Evolutionary conservation across 169 alveolate species (phyloP).

Genomic region (Cryptosporidium sp.): DNA sequence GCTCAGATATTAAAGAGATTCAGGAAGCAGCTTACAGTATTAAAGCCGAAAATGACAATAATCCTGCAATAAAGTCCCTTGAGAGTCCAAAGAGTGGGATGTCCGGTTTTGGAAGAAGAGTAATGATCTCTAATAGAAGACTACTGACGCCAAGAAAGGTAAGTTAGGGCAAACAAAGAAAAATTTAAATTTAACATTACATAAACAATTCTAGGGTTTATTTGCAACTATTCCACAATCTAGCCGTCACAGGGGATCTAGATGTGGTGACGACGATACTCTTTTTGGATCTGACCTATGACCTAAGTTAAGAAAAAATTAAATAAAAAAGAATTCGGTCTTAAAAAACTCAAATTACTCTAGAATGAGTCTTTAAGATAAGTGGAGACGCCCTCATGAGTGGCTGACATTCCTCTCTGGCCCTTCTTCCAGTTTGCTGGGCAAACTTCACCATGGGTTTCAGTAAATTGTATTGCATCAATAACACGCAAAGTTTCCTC

Average conservation of each 20-base stretch:
- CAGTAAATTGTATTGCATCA: constrained; percentile 95
- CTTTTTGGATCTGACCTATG: constrained; percentile 63
- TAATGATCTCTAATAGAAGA: constrained; percentile 40
- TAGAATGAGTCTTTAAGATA: constrained; percentile 77
- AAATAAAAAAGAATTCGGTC: not conserved
- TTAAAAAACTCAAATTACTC: not conserved
- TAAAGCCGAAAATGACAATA: not conserved
- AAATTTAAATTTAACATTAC: not conserved
- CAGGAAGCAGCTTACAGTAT: not conserved
- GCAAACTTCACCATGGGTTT: constrained; percentile 98
- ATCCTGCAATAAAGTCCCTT: not conserved
- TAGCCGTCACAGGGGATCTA: constrained; percentile 43
- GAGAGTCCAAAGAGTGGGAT: constrained; percentile 35
- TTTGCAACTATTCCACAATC: constrained; percentile 51
- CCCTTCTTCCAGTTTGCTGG: constrained; percentile 99
- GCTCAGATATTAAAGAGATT: not conserved
- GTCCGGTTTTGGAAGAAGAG: constrained; percentile 34
- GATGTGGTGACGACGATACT: constrained; percentile 57
- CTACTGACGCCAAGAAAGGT: constrained; percentile 70
- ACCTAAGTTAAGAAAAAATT: not conserved
- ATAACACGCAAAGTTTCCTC: constrained; percentile 95
- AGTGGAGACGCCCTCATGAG: constrained; percentile 90
- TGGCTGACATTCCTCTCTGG: constrained; percentile 94
- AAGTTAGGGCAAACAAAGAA: constrained; percentile 3
- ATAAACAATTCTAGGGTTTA: constrained; percentile 7